These are phyloP conservation scores for Spathaspora hagerdaliae DNA, from an alignment of 805 yeast genomes.

Conservation along the genomic window DNA sequence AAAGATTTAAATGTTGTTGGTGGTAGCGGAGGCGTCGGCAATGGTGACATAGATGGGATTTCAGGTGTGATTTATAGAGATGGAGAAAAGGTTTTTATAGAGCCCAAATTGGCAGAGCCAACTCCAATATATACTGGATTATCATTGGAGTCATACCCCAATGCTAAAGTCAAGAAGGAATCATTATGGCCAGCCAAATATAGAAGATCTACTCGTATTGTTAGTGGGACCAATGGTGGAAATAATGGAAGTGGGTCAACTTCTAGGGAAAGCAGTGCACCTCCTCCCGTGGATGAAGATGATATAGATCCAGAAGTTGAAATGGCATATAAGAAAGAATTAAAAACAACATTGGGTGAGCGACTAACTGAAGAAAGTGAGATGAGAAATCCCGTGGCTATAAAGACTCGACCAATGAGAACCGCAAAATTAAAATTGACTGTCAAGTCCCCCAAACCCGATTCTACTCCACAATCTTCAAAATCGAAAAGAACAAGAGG, in stretches of 20 bases:
- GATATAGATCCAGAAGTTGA: slow-evolving; percentile 11
- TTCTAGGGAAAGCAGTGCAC: slow-evolving; percentile 3
- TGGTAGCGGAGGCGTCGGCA: background rate
- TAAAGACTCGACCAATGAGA: slow-evolving; percentile 3
- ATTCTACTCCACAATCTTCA: background rate
- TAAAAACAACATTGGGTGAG: slow-evolving; percentile 13
- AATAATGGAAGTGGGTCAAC: slow-evolving; percentile 8
- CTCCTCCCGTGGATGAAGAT: slow-evolving; percentile 2
- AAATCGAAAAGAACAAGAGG: background rate
- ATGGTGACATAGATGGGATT: background rate
- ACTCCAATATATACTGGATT: slow-evolving; percentile 65
- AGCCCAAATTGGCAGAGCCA: slow-evolving; percentile 56
- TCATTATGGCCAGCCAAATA: slow-evolving; percentile 46
- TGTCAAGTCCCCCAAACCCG: slow-evolving; percentile 3
- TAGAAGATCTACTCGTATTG: slow-evolving; percentile 4
- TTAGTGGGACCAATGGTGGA: background rate
- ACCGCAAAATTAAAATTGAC: slow-evolving; percentile 3
- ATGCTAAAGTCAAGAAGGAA: slow-evolving; percentile 52
- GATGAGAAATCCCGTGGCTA: slow-evolving; percentile 12
- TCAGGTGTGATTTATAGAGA: slow-evolving; percentile 1
- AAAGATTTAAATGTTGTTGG: background rate
- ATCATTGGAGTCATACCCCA: slow-evolving; percentile 69
- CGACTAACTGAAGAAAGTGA: slow-evolving; percentile 13
- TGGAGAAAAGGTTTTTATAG: slow-evolving; percentile 38
- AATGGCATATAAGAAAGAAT: slow-evolving; percentile 6